Evolutionary conservation across 805 yeast species (phyloP), one percentile per base, ranked within the genome.

Genomic region (Candida lessepsii): DNA sequence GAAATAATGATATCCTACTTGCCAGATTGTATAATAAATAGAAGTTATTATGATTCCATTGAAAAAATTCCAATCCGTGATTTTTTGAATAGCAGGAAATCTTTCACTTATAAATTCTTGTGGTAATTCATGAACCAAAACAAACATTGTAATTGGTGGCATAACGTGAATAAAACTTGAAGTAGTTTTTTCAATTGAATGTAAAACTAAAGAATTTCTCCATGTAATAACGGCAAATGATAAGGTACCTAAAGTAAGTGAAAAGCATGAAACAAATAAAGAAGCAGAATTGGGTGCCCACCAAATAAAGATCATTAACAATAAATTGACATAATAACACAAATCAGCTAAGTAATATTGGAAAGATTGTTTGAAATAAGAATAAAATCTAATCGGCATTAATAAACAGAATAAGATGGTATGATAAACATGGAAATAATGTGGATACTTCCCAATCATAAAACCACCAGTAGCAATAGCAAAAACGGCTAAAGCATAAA

Each of bases 191-290:
- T 91, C 99, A 45, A 91, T 76, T 9, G 91, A 82, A 57, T 91
- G 99, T 35, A 91, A 70, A 7, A 91, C 98, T 40, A 91, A 70
- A 5, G 96, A 89, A 59, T 91, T 91, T 51, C 96, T 73, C 99
- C 98, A 91, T 0, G 96, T 86, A 31, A 91, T 81, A 16, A 91
- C 96, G 0, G 97, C 97, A 75, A 87, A 90, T 5, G 96, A 77
- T 41, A 91, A 64, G 0, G 97, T 87, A 1, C 98, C 99, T 65
- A 84, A 81, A 1, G 93, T 75, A 45, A 91, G 78, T 8, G 96
- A 84, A 61, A 86, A 90, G 49, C 95, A 88, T 2, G 91, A 76
- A 11, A 86, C 78, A 63, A 84, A 91, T 17, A 91, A 67, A 50
- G 81, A 75, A 28, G 72, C 70, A 2, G 95, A 86, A 24, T 70